Conservation (phyloP, 768 basidiomycete genomes). For the Lyophyllum atratum region DNA sequence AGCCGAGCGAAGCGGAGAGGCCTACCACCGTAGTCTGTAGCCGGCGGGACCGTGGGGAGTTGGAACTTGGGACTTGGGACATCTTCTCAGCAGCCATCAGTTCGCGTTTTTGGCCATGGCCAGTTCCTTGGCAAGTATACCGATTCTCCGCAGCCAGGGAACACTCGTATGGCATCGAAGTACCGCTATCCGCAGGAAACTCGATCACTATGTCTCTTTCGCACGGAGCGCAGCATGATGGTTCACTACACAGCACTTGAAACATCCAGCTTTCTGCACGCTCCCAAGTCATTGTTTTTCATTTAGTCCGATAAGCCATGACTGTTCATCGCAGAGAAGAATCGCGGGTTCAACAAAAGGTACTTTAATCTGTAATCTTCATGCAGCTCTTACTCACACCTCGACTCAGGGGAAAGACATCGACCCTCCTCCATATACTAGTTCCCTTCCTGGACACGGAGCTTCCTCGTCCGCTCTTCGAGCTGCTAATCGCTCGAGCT, state of each 20-base stretch:
- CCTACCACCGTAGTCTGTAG: too few relatives aligned
- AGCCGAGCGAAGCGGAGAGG: too few relatives aligned
- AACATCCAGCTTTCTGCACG: too few relatives aligned
- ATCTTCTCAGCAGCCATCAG: too few relatives aligned
- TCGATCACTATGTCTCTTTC: background rate
- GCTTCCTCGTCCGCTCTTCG: background rate
- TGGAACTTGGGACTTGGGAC: too few relatives aligned
- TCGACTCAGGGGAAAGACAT: background rate
- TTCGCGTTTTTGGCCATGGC: too few relatives aligned
- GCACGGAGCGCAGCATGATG: conserved; percentile 15
- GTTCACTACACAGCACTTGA: too few relatives aligned
- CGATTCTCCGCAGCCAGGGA: too few relatives aligned
- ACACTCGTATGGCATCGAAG: too few relatives aligned
- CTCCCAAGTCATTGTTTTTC: background rate
- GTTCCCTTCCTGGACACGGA: background rate
- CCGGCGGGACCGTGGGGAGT: too few relatives aligned
- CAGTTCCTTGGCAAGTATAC: too few relatives aligned
- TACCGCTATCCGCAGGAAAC: too few relatives aligned
- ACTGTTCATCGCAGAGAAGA: conserved; percentile 4
- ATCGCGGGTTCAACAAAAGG: conserved; percentile 4
- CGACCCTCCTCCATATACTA: conserved; percentile 15
- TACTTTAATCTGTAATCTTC: background rate
- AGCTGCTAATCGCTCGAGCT: background rate
- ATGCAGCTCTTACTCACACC: background rate
- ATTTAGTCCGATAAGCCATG: conserved; percentile 1